These are phyloP conservation scores for Phytophthora crassamura DNA, from an alignment of 352 stramenopile species.

Conservation along the genomic window DNA sequence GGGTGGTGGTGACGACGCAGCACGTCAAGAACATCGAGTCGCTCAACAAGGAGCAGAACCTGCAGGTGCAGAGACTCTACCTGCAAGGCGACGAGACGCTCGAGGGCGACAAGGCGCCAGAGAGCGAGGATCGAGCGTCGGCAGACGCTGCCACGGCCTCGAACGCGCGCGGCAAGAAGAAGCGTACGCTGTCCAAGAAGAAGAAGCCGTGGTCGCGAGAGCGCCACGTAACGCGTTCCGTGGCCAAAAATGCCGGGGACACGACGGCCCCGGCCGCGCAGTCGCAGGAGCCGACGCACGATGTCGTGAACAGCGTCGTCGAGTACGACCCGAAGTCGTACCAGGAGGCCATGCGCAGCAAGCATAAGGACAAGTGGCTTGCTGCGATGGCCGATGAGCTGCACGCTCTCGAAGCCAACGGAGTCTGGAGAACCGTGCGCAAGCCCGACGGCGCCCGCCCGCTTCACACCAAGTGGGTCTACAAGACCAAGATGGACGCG, in stretches of 20 bases:
- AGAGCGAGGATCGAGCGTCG: too few species aligned
- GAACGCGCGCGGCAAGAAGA: neutral
- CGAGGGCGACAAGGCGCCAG: too few species aligned
- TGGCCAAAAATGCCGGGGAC: neutral
- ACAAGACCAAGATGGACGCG: slow-evolving; percentile 30
- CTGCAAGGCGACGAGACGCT: neutral
- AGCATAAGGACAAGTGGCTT: neutral
- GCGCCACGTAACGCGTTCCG: neutral
- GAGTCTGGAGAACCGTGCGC: neutral
- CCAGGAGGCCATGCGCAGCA: slow-evolving; percentile 6
- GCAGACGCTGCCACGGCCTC: neutral
- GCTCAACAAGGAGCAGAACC: slow-evolving; percentile 3
- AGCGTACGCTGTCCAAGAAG: neutral
- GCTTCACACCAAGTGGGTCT: slow-evolving; percentile 34
- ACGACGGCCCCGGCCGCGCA: neutral
- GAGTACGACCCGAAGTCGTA: slow-evolving; percentile 16
- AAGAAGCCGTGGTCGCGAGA: neutral
- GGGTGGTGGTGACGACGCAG: slow-evolving; percentile 12
- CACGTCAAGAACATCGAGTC: neutral
- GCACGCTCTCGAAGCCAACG: slow-evolving; percentile 13
- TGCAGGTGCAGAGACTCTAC: slow-evolving; percentile 1
- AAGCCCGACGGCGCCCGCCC: neutral
- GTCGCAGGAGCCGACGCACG: neutral
- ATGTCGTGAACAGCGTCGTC: neutral
- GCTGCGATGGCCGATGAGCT: slow-evolving; percentile 9